Evolutionary conservation across 2,329 filamentous ascomycete species (phyloP), one percentile per base, ranked within the genome.

Genomic region (Colletotrichum sp.): DNA sequence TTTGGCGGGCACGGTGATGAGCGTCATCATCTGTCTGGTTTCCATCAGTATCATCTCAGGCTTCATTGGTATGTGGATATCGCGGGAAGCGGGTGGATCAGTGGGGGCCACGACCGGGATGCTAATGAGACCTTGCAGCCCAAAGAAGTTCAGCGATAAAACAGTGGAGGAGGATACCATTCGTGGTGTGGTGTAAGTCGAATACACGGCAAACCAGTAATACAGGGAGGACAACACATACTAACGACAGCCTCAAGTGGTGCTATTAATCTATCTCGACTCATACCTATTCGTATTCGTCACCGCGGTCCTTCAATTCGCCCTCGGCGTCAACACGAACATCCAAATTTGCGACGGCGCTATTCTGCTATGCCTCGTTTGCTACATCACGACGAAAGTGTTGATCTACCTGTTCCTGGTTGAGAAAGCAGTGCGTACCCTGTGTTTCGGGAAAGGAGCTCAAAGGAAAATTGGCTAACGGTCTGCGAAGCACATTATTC

Each of bases 341-440:
- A 78, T 83, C 5, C 79, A 81, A 3, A 85, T 90, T 6, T 94
- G 92, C 80, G 88, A 90, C 60, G 87, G 88, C 8, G 90, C 91
- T 8, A 91, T 93, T 55, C 77, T 93, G 8, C 83, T 93, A 1
- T 93, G 92, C 80, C 84, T 93, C 3, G 83, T 88, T 8, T 93
- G 89, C 77, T 93, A 93, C 79, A 86, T 93, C 67, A 90, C 90
- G 3, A 92, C 91, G 4, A 93, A 94, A 84, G 89, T 93, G 26
- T 38, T 93, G 26, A 91, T 93, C n/a, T 93, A 93, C 79, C 85
- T 91, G 30, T 93, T 93, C 79, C 84, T 93, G 4, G 91, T 92
- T 1, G 92, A 93, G 80, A 92, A 91, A 82, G 91, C 89, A 58
- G 90, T 91, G 82, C 80, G 87, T 83, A 6, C 15, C 26, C 21